These are phyloP conservation scores for Aspergillus saccharolyticus DNA, from an alignment of 495 filamentous ascomycete genomes.

Conservation along the genomic window DNA sequence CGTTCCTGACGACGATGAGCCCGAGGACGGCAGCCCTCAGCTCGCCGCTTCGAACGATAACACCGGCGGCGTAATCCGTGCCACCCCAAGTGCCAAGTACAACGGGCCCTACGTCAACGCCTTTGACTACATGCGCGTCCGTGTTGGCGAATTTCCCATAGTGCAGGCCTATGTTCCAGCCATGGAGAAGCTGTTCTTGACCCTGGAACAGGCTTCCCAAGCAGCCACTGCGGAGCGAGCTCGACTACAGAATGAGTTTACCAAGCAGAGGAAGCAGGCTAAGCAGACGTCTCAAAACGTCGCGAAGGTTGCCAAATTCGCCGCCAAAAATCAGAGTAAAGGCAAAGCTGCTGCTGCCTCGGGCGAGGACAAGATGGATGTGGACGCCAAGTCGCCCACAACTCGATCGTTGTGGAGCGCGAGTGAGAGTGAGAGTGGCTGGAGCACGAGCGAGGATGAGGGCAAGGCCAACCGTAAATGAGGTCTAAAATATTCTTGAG, in stretches of 20 bases:
- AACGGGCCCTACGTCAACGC: conserved; percentile 61
- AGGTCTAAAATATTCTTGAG: no score
- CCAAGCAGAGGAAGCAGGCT: conserved; percentile 9
- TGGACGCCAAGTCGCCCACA: no score
- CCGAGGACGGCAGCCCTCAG: conserved; percentile 16
- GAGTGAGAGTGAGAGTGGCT: no score
- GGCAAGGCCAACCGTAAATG: no score
- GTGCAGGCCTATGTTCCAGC: conserved; percentile 72
- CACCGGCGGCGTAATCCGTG: neutral
- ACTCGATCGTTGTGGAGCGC: no score
- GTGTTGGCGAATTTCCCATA: conserved; percentile 71
- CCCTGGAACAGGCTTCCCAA: conserved; percentile 23
- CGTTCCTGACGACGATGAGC: conserved; percentile 27
- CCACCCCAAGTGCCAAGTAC: conserved; percentile 4
- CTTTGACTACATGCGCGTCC: conserved; percentile 85
- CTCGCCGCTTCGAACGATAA: neutral
- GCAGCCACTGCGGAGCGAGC: conserved; percentile 15
- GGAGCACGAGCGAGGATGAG: no score
- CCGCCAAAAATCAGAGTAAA: no score
- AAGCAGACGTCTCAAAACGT: neutral
- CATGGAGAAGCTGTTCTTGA: conserved; percentile 60
- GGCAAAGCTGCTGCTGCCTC: no score
- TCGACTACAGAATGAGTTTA: conserved; percentile 6
- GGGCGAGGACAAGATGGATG: no score
- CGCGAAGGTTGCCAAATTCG: neutral